Evolutionary conservation across 2,329 filamentous ascomycete species (phyloP).

Genomic region (Venturia effusa): DNA sequence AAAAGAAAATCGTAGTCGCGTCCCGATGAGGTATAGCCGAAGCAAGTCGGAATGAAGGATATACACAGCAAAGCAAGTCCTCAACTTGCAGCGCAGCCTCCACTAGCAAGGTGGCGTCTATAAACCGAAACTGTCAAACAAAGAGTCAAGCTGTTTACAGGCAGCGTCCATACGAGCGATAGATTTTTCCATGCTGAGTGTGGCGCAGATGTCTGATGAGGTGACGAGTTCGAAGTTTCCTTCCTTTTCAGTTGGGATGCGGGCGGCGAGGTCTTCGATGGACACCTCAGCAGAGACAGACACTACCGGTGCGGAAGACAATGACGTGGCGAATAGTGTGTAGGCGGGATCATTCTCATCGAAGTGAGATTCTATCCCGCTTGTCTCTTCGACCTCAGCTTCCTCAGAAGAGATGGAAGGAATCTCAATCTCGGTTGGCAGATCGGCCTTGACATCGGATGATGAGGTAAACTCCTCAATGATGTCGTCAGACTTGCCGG

Average conservation of each 20-base stretch:
- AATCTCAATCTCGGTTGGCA: constrained; percentile 34
- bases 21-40: not conserved
- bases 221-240: constrained; percentile 14
- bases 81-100: not conserved
- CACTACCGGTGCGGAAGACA: constrained; percentile 20
- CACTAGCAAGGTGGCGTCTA: not conserved
- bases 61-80: not conserved
- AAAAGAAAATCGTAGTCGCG: not conserved
- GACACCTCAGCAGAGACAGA: constrained; percentile 24
- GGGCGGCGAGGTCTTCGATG: constrained; percentile 27
- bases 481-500: constrained; percentile 50
- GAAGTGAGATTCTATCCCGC: constrained; percentile 36
- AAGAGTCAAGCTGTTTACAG: not conserved
- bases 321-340: constrained; percentile 45
- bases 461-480: constrained; percentile 17
- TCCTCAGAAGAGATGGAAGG: constrained; percentile 20
- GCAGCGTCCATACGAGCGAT: constrained; percentile 7
- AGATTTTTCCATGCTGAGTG: not conserved
- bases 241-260: constrained; percentile 53
- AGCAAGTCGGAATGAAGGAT: not conserved
- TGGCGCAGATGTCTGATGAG: not conserved
- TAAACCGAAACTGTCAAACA: not conserved
- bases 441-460: constrained; percentile 39
- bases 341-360: constrained; percentile 52
- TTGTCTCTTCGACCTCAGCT: constrained; percentile 14